phyloP scores from a whole-genome alignment of 2,329 filamentous ascomycete genomes.

The Aspergillus texensis region DNA sequence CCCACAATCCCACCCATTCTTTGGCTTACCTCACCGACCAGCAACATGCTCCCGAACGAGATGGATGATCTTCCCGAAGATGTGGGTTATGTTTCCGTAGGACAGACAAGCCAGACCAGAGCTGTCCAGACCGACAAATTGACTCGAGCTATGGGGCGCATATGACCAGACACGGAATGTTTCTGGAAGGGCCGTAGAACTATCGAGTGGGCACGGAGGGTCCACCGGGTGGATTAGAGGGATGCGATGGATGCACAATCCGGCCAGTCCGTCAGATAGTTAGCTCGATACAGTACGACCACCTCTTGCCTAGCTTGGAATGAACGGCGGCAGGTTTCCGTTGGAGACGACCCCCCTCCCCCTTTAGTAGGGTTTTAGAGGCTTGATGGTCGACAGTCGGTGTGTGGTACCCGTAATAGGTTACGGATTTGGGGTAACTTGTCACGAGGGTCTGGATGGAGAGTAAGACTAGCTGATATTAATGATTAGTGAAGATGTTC shows the following conservation, averaged over 20 bases:
- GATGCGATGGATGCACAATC: background rate
- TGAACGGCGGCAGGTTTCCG: background rate
- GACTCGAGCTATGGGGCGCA: conserved; percentile 4
- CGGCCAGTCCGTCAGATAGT: conserved; percentile 2
- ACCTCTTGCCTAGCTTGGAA: background rate
- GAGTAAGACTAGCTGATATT: background rate
- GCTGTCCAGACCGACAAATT: conserved; percentile 2
- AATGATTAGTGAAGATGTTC: background rate
- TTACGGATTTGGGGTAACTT: background rate
- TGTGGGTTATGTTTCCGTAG: background rate
- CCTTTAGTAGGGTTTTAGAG: background rate
- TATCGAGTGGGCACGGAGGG: conserved; percentile 4
- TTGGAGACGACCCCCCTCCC: background rate
- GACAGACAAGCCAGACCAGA: conserved; percentile 3
- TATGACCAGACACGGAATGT: conserved; percentile 12
- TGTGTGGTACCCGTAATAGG: background rate
- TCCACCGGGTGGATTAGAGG: conserved; percentile 5
- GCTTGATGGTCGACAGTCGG: background rate
- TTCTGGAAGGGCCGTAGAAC: conserved; percentile 29
- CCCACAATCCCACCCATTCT: background rate
- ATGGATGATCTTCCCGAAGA: conserved; percentile 2
- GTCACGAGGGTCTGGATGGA: background rate
- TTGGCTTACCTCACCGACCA: background rate
- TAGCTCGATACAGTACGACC: background rate
- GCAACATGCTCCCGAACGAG: background rate